Conservation (phyloP, 305 asterid species). For the Petunia hybrid region DNA sequence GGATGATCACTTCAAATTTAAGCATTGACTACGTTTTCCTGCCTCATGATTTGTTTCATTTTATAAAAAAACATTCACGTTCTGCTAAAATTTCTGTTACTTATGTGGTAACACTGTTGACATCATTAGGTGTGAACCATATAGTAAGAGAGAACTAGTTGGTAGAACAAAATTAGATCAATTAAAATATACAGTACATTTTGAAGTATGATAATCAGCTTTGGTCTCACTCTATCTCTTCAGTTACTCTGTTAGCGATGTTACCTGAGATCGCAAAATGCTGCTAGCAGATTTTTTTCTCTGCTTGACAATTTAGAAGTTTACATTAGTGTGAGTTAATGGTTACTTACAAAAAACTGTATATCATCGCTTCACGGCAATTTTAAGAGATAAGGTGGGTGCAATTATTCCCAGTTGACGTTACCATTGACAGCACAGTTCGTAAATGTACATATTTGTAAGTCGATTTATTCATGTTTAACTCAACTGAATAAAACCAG, state of each 20-base stretch:
- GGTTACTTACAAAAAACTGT: neutral
- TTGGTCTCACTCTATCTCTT: neutral
- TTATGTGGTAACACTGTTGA: neutral
- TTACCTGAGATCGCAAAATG: neutral
- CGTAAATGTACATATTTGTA: neutral
- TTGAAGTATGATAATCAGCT: neutral
- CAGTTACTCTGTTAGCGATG: neutral
- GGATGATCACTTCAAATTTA: constrained; percentile 1
- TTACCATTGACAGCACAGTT: neutral
- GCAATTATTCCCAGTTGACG: neutral
- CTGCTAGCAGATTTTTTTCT: neutral
- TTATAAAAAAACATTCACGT: neutral
- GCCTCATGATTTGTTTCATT: neutral
- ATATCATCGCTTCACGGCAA: neutral
- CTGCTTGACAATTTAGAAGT: neutral
- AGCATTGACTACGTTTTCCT: neutral
- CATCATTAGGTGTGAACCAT: constrained; percentile 24
- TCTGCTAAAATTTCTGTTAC: neutral
- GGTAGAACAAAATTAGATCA: neutral
- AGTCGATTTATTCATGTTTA: neutral
- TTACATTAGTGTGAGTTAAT: neutral
- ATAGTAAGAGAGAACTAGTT: neutral
- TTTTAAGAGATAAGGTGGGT: neutral
- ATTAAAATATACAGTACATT: neutral
- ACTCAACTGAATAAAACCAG: neutral